Base-by-base conservation (phyloP, 441 rosid species). In the Populus hybrid region DNA sequence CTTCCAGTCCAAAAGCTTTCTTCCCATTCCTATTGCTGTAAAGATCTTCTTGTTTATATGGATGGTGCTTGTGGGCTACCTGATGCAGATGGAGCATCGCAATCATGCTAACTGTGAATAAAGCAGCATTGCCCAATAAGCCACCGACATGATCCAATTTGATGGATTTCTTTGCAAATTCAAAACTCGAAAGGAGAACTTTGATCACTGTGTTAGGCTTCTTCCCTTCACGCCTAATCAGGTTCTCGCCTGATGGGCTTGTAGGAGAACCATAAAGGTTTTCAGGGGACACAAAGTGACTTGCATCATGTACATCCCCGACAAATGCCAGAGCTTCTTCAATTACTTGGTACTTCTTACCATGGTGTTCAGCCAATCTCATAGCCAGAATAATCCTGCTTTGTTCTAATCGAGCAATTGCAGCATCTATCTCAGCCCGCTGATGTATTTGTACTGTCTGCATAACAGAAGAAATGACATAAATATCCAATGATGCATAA, bases 261-360 rank as follows among this genome's bases (percentile, higher is more conserved):
- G 14, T 32, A 38, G 89, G 78, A 16, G 89, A 42, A 30, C 64
- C 69, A 57, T 79, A 89, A 10, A 89, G 89, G 75, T 87, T 82
- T 68, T 89, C 92, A n/a, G 91, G 91, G 72, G 90, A 88, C 69
- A 89, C 84, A 70, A 85, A 88, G 57, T 69, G 87, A 24, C 80
- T 69, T 5, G 88, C 75, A 61, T 83, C 89, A 59, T 81, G 85
- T 16, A 91, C 93, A 61, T 87, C 91, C 16, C 99, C 94, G 6
- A 91, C 92, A 74, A 95, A 95, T 24, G 92, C 91, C 42, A 86
- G 81, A 73, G 97, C 94, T 87, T 95, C 99, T 75, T 93, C 96
- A 30, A 95, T 80, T 72, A 95, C 98, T 82, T 91, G 86, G 78
- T 91, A 87, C 86, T 85, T 89, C 85, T 90, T 90, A 35, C 96